Evolutionary conservation across 2,329 filamentous ascomycete species (phyloP).

Genomic region (Pestalotiopsis fici): DNA sequence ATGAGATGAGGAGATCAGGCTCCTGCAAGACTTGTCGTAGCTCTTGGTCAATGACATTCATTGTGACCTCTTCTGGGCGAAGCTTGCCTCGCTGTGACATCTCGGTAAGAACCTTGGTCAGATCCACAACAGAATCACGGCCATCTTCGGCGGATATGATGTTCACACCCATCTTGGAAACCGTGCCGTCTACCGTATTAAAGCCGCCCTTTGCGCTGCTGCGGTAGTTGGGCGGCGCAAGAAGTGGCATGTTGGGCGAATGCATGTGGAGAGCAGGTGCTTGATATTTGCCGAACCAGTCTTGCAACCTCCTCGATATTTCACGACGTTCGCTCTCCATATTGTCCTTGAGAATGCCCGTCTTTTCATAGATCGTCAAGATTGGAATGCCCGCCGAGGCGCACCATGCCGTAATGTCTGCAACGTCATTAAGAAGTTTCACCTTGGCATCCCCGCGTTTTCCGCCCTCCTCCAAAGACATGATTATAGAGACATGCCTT

Average conservation of each 20-base stretch:
- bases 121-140: slow-evolving; percentile 88
- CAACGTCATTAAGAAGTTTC: slow-evolving; percentile 83
- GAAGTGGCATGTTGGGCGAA: slow-evolving; percentile 35
- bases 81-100: slow-evolving; percentile 94
- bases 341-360: slow-evolving; percentile 85
- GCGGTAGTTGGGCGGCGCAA: slow-evolving; percentile 21
- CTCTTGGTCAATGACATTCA: slow-evolving; percentile 87
- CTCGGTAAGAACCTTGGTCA: slow-evolving; percentile 90
- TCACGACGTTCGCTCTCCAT: slow-evolving; percentile 82
- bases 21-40: slow-evolving; percentile 82
- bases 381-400: slow-evolving; percentile 84
- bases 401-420: slow-evolving; percentile 92
- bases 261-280: slow-evolving; percentile 64
- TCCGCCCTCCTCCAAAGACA: slow-evolving; percentile 72
- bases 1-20: slow-evolving; percentile 86
- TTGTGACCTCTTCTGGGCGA: slow-evolving; percentile 76
- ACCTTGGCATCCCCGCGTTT: slow-evolving; percentile 75
- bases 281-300: slow-evolving; percentile 81
- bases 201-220: background rate
- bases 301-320: slow-evolving; percentile 76
- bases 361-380: slow-evolving; percentile 90
- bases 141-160: slow-evolving; percentile 88
- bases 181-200: background rate
- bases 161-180: slow-evolving; percentile 59
- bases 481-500: slow-evolving; percentile 82